These are phyloP conservation scores for Fusarium miscanthi DNA, from an alignment of 2,329 filamentous ascomycete species.

Conservation along the genomic window DNA sequence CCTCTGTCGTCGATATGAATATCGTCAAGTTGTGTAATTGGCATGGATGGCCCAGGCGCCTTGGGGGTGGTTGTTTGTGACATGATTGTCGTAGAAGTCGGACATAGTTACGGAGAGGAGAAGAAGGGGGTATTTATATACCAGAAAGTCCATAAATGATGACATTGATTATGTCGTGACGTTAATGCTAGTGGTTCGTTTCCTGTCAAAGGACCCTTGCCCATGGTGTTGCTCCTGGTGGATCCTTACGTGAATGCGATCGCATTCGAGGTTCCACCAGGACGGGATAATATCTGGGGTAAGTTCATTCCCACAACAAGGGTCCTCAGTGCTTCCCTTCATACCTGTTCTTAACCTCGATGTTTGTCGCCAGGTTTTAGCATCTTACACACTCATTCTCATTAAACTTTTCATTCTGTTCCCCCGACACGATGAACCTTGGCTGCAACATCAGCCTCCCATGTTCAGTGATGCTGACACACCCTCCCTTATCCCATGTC, in stretches of 20 bases:
- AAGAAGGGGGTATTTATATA: neutral
- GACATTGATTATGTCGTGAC: neutral
- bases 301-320: neutral
- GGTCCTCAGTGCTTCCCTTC: neutral
- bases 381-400: neutral
- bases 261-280: neutral
- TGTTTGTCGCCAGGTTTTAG: no score
- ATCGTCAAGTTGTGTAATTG: neutral
- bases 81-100: neutral
- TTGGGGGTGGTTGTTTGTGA: slow-evolving; percentile 18
- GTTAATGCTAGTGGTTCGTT: neutral
- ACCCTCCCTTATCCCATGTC: neutral
- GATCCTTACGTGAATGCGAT: neutral
- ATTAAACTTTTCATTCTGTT: no score
- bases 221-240: neutral
- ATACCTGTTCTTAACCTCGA: no score
- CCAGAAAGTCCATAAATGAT: neutral
- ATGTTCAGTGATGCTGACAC: neutral
- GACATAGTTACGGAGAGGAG: neutral
- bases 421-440: neutral
- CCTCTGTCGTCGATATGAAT: neutral
- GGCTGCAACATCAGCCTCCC: neutral
- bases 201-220: neutral
- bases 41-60: neutral
- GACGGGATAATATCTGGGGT: neutral